phyloP scores from a whole-genome alignment of 257 asterid genomes.

The Solanum infundibuliforme region DNA sequence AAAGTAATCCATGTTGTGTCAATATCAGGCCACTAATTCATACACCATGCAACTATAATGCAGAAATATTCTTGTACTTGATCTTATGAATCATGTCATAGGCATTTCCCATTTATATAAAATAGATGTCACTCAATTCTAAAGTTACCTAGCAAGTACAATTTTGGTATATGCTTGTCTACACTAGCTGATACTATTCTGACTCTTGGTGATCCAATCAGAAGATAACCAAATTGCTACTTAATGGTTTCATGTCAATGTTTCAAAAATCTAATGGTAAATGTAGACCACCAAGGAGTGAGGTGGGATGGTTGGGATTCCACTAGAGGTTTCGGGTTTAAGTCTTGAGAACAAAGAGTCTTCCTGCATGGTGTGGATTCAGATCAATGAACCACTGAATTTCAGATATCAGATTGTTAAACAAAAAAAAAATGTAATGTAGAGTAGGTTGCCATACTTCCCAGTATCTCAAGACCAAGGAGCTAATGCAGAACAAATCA shows the following conservation, averaged over 20 bases:
- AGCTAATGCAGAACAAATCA: neutral
- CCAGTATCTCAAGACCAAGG: neutral
- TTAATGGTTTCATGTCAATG: neutral
- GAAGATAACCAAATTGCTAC: neutral
- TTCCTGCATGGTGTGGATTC: neutral
- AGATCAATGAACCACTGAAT: neutral
- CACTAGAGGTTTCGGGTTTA: neutral
- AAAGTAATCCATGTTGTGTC: neutral
- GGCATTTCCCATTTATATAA: neutral
- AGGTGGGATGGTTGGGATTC: neutral
- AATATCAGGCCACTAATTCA: neutral
- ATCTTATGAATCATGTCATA: neutral
- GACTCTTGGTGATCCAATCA: neutral
- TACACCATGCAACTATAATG: neutral
- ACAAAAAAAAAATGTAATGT: neutral
- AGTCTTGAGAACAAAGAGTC: neutral
- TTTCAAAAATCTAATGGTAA: neutral
- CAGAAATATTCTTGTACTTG: neutral
- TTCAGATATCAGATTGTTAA: neutral
- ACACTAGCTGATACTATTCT: neutral
- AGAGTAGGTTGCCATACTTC: neutral
- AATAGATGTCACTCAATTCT: neutral
- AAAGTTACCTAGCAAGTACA: neutral
- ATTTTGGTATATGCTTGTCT: neutral
- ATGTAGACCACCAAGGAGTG: neutral